Conservation (phyloP, 2,329 filamentous ascomycete genomes). For the Xylaria sp. region DNA sequence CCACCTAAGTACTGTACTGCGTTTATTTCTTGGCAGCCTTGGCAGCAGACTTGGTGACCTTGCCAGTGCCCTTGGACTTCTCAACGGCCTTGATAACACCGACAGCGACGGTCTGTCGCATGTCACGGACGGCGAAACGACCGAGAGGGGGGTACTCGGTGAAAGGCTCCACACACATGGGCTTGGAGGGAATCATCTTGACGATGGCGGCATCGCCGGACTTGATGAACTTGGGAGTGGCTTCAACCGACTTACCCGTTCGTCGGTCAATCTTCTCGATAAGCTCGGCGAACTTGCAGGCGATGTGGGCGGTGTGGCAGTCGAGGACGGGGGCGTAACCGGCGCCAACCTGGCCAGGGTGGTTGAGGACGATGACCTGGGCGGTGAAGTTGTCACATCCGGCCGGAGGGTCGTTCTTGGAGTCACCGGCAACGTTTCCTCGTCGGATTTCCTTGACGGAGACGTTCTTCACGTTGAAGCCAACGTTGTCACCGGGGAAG, state of each 20-base stretch:
- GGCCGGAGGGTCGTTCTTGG: slow-evolving; percentile 97
- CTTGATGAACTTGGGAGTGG: slow-evolving; percentile 99
- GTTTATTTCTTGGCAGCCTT: slow-evolving; percentile 77
- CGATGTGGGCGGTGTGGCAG: slow-evolving; percentile 99
- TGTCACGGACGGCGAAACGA: slow-evolving; percentile 99
- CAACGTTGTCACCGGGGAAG: slow-evolving; percentile 99
- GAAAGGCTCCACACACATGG: slow-evolving; percentile 99
- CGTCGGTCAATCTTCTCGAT: slow-evolving; percentile 99
- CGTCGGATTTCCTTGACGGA: slow-evolving; percentile 99
- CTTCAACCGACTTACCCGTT: slow-evolving; percentile 97
- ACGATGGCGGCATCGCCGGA: slow-evolving; percentile 99
- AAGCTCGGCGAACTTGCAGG: slow-evolving; percentile 99
- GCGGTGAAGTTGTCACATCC: slow-evolving; percentile 95
- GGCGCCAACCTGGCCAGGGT: slow-evolving; percentile 98
- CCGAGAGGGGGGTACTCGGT: slow-evolving; percentile 99
- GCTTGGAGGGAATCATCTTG: slow-evolving; percentile 99
- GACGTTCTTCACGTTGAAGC: slow-evolving; percentile 99
- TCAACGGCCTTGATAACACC: slow-evolving; percentile 92
- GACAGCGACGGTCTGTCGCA: slow-evolving; percentile 87
- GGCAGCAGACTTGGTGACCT: slow-evolving; percentile 73
- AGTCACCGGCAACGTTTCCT: slow-evolving; percentile 99
- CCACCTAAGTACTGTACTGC: slow-evolving; percentile 12
- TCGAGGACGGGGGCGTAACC: slow-evolving; percentile 99
- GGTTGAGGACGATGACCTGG: slow-evolving; percentile 99
- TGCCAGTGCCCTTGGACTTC: slow-evolving; percentile 63